Evolutionary conservation across 2,329 filamentous ascomycete species (phyloP).

Genomic region (Alternaria sp.): DNA sequence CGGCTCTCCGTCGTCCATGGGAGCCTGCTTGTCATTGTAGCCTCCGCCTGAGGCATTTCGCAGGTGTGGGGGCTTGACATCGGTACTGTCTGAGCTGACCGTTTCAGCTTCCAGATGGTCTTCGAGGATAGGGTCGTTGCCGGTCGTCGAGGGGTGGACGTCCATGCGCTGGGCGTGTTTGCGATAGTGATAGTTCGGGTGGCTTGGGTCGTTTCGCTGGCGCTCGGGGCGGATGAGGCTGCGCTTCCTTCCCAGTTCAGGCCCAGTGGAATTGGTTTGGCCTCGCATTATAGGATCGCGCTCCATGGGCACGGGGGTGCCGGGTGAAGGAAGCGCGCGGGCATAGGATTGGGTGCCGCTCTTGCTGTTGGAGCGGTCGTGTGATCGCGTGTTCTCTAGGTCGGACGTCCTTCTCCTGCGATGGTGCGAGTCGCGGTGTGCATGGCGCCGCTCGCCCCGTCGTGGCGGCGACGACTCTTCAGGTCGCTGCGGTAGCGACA

Average conservation of each 20-base stretch:
- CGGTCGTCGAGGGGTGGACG: conserved; percentile 87
- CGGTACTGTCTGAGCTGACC: conserved; percentile 68
- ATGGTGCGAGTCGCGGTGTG: conserved; percentile 68
- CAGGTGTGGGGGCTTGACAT: conserved; percentile 53
- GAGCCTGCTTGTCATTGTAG: conserved; percentile 48
- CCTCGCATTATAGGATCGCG: conserved; percentile 60
- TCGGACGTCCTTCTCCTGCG: conserved; percentile 63
- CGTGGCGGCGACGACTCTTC: conserved; percentile 65
- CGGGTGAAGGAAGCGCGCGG: conserved; percentile 54
- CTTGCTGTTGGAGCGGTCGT: conserved; percentile 47
- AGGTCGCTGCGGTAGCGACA: conserved; percentile 65
- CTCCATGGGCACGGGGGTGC: conserved; percentile 51
- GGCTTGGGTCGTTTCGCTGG: conserved; percentile 80
- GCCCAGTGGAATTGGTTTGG: conserved; percentile 45
- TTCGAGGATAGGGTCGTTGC: conserved; percentile 86
- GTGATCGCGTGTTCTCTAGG: conserved; percentile 67
- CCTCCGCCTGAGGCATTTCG: conserved; percentile 47
- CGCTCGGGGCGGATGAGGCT: conserved; percentile 90
- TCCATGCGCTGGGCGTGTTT: conserved; percentile 95
- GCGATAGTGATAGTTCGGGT: conserved; percentile 95
- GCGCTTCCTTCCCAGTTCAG: conserved; percentile 73
- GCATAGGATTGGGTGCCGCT: conserved; percentile 51
- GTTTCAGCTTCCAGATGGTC: conserved; percentile 63
- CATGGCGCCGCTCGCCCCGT: conserved; percentile 48
- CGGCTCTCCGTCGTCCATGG: conserved; percentile 35